Evolutionary conservation across 1,284 basidiomycete genomes (phyloP).

Genomic region (Puccinia polysora): DNA sequence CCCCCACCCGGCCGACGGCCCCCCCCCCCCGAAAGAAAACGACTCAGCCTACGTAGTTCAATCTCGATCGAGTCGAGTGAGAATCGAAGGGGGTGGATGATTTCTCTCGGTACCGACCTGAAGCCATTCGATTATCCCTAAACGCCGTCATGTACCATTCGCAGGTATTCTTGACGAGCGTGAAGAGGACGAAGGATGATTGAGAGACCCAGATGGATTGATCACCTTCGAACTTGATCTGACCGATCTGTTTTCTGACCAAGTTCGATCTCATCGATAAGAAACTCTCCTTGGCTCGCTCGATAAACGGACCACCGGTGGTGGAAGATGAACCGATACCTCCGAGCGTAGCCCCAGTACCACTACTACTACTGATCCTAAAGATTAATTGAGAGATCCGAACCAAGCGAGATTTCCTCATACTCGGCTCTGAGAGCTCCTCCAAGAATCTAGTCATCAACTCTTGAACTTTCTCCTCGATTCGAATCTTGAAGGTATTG

Average conservation of each 20-base stretch:
- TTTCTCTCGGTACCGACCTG: slow-evolving; percentile 59
- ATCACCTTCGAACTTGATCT: slow-evolving; percentile 86
- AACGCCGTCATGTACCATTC: slow-evolving; percentile 98
- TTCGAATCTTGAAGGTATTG: slow-evolving; percentile 56
- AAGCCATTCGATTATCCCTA: slow-evolving; percentile 87
- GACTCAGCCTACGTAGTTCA: not conserved
- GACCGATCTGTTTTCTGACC: slow-evolving; percentile 69
- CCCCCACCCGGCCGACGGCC: not conserved
- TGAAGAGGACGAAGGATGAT: slow-evolving; percentile 76
- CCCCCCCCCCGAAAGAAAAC: not conserved
- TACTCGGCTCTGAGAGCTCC: slow-evolving; percentile 68
- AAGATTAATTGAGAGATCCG: slow-evolving; percentile 68
- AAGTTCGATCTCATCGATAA: slow-evolving; percentile 71
- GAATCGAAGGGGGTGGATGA: not conserved
- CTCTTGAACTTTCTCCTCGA: slow-evolving; percentile 65
- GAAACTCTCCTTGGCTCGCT: slow-evolving; percentile 77
- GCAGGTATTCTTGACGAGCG: slow-evolving; percentile 85
- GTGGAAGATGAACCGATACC: not conserved
- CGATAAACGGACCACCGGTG: slow-evolving; percentile 63
- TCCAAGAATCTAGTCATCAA: slow-evolving; percentile 69
- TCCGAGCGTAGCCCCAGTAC: slow-evolving; percentile 55
- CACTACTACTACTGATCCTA: no score
- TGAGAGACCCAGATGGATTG: slow-evolving; percentile 71
- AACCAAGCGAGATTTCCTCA: slow-evolving; percentile 72
- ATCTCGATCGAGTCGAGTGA: not conserved